Evolutionary conservation across 352 stramenopile species (phyloP).

Genomic region (Pythium pyrilobum): DNA sequence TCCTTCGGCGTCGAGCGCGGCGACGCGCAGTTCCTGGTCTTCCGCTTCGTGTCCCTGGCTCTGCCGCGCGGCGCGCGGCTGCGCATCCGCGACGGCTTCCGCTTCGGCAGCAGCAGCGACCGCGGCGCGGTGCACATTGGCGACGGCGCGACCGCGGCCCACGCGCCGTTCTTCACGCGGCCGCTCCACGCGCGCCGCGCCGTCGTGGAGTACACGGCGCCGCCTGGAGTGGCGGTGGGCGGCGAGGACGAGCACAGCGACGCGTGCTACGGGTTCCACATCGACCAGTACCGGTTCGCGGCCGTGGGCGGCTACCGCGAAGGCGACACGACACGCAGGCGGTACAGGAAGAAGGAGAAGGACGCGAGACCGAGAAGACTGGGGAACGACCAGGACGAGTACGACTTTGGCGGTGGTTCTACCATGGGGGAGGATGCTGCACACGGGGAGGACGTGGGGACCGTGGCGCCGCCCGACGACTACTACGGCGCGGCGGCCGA

Average conservation of each 20-base stretch:
- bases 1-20: conserved; percentile 20
- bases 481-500: not conserved
- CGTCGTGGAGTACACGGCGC: conserved; percentile 16
- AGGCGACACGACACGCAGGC: not conserved
- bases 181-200: conserved; percentile 11
- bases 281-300: conserved; percentile 31
- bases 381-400: too few species aligned
- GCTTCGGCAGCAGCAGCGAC: not conserved
- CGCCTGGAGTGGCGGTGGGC: not conserved
- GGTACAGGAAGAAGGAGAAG: not conserved
- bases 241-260: not conserved
- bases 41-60: conserved; percentile 24
- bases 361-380: too few species aligned
- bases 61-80: conserved; percentile 21
- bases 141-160: not conserved
- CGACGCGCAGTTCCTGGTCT: conserved; percentile 29
- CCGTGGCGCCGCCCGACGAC: not conserved
- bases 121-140: not conserved
- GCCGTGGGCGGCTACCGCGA: not conserved
- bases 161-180: conserved; percentile 21
- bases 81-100: conserved; percentile 10
- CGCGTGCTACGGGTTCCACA: conserved; percentile 28
- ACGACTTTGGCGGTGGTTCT: too few species aligned
- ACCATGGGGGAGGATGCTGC: too few species aligned
- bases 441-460: too few species aligned